A percentile compares a stretch with the other conserved stretches of the same genome.
These are phyloP conservation scores for Lipomyces spencermartinsiae DNA, from an alignment of 805 yeast species.

Conservation along the genomic window DNA sequence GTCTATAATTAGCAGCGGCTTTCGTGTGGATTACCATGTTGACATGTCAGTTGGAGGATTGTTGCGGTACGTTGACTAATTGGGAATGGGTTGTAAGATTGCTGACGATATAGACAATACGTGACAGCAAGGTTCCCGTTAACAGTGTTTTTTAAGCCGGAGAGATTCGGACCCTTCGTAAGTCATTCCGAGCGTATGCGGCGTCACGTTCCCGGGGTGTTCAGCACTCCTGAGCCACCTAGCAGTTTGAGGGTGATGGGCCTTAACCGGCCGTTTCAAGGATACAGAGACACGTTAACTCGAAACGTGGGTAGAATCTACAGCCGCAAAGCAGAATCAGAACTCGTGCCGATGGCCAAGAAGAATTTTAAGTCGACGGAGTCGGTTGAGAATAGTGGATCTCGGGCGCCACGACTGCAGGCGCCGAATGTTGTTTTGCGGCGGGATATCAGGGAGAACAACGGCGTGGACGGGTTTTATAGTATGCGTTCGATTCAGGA, in stretches of 20 bases:
- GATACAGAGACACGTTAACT: neutral
- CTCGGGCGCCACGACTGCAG: neutral
- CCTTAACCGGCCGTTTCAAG: neutral
- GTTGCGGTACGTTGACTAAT: neutral
- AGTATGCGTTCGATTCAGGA: slow-evolving; percentile 1
- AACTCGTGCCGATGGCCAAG: neutral
- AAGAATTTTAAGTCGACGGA: neutral
- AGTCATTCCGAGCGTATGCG: neutral
- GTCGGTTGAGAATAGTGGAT: neutral
- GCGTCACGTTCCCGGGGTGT: neutral
- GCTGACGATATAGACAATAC: neutral
- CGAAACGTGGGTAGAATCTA: neutral
- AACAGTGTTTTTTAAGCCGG: neutral
- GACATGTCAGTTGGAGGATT: slow-evolving; percentile 15
- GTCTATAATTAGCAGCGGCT: slow-evolving; percentile 3
- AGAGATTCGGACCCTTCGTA: neutral
- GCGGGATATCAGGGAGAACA: neutral
- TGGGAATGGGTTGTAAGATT: neutral
- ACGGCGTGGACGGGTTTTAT: neutral
- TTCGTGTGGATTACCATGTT: slow-evolving; percentile 11
- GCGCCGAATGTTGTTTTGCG: neutral
- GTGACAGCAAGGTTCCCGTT: slow-evolving; percentile 5
- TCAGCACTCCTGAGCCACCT: neutral
- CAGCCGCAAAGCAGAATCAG: neutral
- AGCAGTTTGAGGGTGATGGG: neutral